A percentile compares a stretch with the other conserved stretches of the same genome.
phyloP scores from a whole-genome alignment of 2,329 filamentous ascomycete genomes.

The Aspergillus tamarii region DNA sequence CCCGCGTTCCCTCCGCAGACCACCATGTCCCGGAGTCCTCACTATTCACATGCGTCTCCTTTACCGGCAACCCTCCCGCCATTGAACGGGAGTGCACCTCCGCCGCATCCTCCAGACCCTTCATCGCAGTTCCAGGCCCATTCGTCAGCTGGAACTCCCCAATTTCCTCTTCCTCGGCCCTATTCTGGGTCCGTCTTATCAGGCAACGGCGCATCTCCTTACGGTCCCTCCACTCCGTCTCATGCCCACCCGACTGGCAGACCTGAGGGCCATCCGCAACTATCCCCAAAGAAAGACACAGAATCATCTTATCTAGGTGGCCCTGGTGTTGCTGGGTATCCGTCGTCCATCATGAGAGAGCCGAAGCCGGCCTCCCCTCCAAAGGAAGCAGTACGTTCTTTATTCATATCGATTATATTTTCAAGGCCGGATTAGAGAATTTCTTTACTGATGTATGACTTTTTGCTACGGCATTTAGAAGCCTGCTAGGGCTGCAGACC shows the following conservation, averaged over 20 bases:
- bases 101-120: slow-evolving; percentile 36
- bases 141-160: slow-evolving; percentile 33
- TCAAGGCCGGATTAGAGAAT: not conserved
- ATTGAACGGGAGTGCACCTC: slow-evolving; percentile 41
- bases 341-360: slow-evolving; percentile 36
- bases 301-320: slow-evolving; percentile 39
- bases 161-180: slow-evolving; percentile 39
- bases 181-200: slow-evolving; percentile 40
- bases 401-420: slow-evolving; percentile 18
- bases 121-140: slow-evolving; percentile 42
- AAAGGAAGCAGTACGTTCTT: slow-evolving; percentile 45
- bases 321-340: slow-evolving; percentile 34
- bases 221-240: slow-evolving; percentile 39
- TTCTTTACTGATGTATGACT: not conserved
- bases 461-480: slow-evolving; percentile 53
- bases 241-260: slow-evolving; percentile 47
- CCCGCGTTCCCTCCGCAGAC: slow-evolving; percentile 42
- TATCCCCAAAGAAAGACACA: slow-evolving; percentile 44
- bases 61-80: slow-evolving; percentile 44
- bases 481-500: slow-evolving; percentile 74
- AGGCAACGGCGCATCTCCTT: slow-evolving; percentile 41
- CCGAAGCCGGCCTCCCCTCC: slow-evolving; percentile 40
- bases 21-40: slow-evolving; percentile 44
- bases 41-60: slow-evolving; percentile 45
- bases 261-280: slow-evolving; percentile 43